Conservation (phyloP, 225 moss, liverwort and hornwort genomes). For the Bryum argenteum region DNA sequence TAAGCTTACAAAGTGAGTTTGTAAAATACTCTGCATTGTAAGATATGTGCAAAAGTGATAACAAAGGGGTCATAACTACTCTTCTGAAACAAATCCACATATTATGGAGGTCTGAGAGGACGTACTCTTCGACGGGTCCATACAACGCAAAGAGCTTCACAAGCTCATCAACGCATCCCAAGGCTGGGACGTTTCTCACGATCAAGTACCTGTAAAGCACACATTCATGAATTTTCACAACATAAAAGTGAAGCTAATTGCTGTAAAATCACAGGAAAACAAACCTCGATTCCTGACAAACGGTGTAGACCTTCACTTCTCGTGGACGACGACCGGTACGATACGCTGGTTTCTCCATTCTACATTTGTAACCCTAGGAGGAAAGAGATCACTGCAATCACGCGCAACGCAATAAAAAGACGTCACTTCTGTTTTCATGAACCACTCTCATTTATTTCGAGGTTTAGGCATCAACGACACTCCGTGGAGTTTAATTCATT, state of each 20-base stretch:
- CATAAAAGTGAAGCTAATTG: neutral
- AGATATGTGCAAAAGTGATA: too few species aligned
- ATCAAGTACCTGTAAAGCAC: constrained; percentile 70
- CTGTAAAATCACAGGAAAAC: neutral
- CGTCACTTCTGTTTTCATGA: neutral
- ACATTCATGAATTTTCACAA: neutral
- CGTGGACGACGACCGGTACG: constrained; percentile 59
- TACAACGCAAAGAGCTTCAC: constrained; percentile 88
- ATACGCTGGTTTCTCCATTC: constrained; percentile 81
- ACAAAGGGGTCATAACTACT: too few species aligned
- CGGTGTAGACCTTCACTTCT: constrained; percentile 83
- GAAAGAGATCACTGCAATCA: neutral
- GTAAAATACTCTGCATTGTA: too few species aligned
- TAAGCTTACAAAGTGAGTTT: neutral
- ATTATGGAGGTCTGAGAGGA: constrained; percentile 11
- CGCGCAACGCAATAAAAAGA: neutral
- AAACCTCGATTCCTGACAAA: constrained; percentile 93
- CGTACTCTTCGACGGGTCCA: constrained; percentile 88
- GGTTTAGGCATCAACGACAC: too few species aligned
- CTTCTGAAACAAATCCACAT: neutral
- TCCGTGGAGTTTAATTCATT: too few species aligned
- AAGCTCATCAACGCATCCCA: constrained; percentile 88
- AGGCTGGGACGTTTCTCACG: constrained; percentile 86
- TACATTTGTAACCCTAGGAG: neutral
- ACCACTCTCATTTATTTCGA: too few species aligned